Evolutionary conservation across 257 asterid genomes (phyloP), one percentile per base, ranked within the genome.

Genomic region (Galeopsis tetrahit): DNA sequence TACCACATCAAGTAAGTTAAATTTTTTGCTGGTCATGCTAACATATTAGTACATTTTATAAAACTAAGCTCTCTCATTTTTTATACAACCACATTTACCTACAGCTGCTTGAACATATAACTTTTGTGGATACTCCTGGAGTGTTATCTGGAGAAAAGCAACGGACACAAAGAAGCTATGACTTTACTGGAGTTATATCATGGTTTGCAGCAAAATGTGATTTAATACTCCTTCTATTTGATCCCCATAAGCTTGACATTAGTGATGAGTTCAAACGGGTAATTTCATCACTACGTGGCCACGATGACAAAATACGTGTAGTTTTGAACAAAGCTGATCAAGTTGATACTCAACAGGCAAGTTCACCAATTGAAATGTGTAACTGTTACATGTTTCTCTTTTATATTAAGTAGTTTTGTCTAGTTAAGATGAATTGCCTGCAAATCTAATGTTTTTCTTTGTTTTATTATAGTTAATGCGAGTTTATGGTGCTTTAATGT

Each of bases 141-240:
- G 99, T 94, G 71, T 73, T 94, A 75, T 94, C 99, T 1, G 99
- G 99, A 43, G 99, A 94, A 82, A 94, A 94, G 85, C 99, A 94
- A 67, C 78, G 97, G 34, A 94, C 98, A 21, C 89, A 91, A 43
- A 86, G 99, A 66, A 94, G 98, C 78, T 94, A 94, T 73, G 99
- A 94, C 77, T 94, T 94, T 75, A 94, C 98, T 0, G 99, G 99
- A 34, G 99, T 89, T 51, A 91, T 92, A 76, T 94, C 99, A 40
- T 94, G 99, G 99, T 94, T 94, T 84, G 99, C 99, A 9, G 93
- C 98, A 33, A 94, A 94, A 81, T 91, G 95, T 13, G 99, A 94
- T 76, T 46, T 94, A 60, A 90, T 94, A 62, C 96, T 94, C 68
- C 98, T 94, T 38, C 74, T 94, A 2, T 94, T 94, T 77, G 99